Percentiles rank a stretch among this genome's conserved stretches.
Conservation (phyloP, 257 asterid species). For the Fraxinus quadrangulata region DNA sequence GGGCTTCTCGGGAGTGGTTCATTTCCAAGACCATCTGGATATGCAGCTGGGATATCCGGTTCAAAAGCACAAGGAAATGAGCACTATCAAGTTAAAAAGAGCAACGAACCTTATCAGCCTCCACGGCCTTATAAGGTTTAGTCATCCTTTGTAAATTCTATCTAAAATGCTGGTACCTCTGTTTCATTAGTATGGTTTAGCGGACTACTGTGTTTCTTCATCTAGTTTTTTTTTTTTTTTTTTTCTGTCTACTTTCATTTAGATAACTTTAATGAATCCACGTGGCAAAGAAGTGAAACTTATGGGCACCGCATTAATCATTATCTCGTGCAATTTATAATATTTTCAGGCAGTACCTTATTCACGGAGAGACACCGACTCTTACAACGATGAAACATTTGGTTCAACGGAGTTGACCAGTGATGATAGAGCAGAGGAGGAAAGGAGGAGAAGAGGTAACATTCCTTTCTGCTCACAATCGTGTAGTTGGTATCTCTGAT, state of each 20-base stretch:
- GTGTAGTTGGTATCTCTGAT: constrained; percentile 12
- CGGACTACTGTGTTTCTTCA: background rate
- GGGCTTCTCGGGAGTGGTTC: constrained; percentile 99
- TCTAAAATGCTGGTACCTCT: constrained; percentile 11
- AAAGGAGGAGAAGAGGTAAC: constrained; percentile 90
- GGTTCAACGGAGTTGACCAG: constrained; percentile 69
- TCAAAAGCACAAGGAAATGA: constrained; percentile 64
- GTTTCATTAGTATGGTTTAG: constrained; percentile 3
- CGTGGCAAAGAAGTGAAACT: background rate
- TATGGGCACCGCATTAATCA: constrained; percentile 8
- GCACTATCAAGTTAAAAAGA: constrained; percentile 60
- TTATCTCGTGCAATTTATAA: constrained; percentile 24
- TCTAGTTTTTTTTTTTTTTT: background rate
- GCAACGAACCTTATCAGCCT: constrained; percentile 91
- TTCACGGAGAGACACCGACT: constrained; percentile 69
- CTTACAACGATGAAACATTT: constrained; percentile 83
- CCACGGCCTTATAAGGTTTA: constrained; percentile 97
- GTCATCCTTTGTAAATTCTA: background rate
- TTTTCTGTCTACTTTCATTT: background rate
- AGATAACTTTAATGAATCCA: constrained; percentile 4
- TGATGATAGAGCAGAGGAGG: constrained; percentile 91
- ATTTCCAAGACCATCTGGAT: constrained; percentile 80
- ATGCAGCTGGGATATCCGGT: constrained; percentile 57
- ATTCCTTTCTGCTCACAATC: constrained; percentile 17
- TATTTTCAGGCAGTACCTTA: constrained; percentile 68